Percentiles rank a stretch among this genome's conserved stretches.
Conservation (phyloP, 345 rosid genomes). For the Melaleuca alternifolia region DNA sequence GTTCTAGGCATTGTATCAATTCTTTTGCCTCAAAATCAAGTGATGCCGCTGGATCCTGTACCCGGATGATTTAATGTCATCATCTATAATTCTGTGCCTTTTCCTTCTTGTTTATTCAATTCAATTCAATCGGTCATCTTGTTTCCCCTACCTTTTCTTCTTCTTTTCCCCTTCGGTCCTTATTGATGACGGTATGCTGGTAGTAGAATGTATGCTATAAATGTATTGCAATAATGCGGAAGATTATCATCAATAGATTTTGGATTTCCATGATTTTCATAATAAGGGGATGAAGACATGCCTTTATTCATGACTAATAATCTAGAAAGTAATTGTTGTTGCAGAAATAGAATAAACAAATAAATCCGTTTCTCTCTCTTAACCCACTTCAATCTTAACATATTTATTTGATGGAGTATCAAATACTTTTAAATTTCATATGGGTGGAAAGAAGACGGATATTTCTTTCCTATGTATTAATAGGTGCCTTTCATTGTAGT, state of each 20-base stretch:
- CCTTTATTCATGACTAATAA: not conserved
- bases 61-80: not conserved
- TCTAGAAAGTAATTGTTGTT: not conserved
- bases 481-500: too few relatives aligned
- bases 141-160: not conserved
- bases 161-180: not conserved
- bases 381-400: not conserved
- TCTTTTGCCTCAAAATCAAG: not conserved
- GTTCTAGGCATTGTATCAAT: constrained; percentile 25
- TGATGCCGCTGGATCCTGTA: not conserved
- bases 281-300: not conserved
- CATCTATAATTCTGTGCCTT: not conserved
- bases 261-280: too few relatives aligned
- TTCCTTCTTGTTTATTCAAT: not conserved
- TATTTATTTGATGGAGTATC: not conserved
- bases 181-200: not conserved
- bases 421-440: not conserved
- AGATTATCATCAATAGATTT: too few relatives aligned
- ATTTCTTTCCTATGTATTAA: too few relatives aligned
- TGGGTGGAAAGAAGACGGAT: not conserved
- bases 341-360: not conserved
- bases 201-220: not conserved
- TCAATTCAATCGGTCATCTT: not conserved
- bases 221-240: too few relatives aligned
- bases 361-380: not conserved